Percentiles rank a stretch among this genome's conserved stretches.
phyloP scores from a whole-genome alignment of 1,284 basidiomycete genomes.

The Malassezia yamatoensis region DNA sequence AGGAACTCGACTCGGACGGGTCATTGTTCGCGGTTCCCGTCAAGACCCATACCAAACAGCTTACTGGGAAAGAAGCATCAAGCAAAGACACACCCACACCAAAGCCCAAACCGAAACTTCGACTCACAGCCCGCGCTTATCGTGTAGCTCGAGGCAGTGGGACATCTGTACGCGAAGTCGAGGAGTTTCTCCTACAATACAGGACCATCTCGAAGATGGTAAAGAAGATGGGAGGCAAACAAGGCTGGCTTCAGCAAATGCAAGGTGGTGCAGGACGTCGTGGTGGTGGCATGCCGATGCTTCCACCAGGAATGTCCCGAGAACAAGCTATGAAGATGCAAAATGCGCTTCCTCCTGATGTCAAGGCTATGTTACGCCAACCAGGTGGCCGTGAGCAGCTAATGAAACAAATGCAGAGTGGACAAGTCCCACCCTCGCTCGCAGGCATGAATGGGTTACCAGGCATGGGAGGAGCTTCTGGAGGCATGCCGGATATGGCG shows the following conservation, averaged over 20 bases:
- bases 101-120: slow-evolving; percentile 23
- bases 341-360: slow-evolving; percentile 41
- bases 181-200: slow-evolving; percentile 68
- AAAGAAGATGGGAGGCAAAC: slow-evolving; percentile 90
- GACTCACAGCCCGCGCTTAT: slow-evolving; percentile 50
- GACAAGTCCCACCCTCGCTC: slow-evolving; percentile 28
- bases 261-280: slow-evolving; percentile 22
- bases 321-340: slow-evolving; percentile 46
- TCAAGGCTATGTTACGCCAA: slow-evolving; percentile 45
- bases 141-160: slow-evolving; percentile 86
- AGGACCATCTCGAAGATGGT: slow-evolving; percentile 53
- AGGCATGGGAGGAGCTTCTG: slow-evolving; percentile 22
- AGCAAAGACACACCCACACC: not conserved
- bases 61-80: not conserved
- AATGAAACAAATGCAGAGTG: slow-evolving; percentile 31
- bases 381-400: slow-evolving; percentile 43
- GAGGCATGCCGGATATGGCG: slow-evolving; percentile 34
- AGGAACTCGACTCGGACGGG: slow-evolving; percentile 93
- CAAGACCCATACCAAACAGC: slow-evolving; percentile 3
- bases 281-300: slow-evolving; percentile 30
- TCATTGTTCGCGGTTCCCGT: slow-evolving; percentile 33
- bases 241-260: slow-evolving; percentile 53
- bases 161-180: slow-evolving; percentile 91
- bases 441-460: slow-evolving; percentile 20
- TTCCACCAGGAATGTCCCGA: slow-evolving; percentile 40